phyloP scores from a whole-genome alignment of 805 yeast genomes.

The Hanseniaspora occidentalis region DNA sequence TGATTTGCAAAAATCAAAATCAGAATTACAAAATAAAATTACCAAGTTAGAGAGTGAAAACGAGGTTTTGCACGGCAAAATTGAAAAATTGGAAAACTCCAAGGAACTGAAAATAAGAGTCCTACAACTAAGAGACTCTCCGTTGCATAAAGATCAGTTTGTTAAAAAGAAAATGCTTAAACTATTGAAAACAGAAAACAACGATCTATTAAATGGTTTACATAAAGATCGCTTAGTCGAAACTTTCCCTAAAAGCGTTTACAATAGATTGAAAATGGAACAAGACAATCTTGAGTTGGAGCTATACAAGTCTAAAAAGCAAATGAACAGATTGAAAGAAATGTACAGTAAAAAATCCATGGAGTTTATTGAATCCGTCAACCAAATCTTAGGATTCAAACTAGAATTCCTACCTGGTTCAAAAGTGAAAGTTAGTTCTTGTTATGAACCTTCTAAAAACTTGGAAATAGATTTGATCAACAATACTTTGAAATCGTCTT shows the following conservation, averaged over 20 bases:
- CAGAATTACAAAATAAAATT: slow-evolving; percentile 26
- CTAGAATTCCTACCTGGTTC: slow-evolving; percentile 52
- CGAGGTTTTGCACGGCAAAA: slow-evolving; percentile 26
- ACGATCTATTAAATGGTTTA: slow-evolving; percentile 31
- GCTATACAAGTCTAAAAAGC: slow-evolving; percentile 37
- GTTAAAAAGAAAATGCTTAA: slow-evolving; percentile 41
- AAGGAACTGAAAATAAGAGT: slow-evolving; percentile 34
- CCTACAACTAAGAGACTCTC: slow-evolving; percentile 54
- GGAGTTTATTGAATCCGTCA: slow-evolving; percentile 57
- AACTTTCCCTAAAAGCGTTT: slow-evolving; percentile 46
- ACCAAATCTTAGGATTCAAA: slow-evolving; percentile 57
- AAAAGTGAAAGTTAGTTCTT: slow-evolving; percentile 41
- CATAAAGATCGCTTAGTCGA: slow-evolving; percentile 15
- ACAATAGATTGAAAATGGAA: slow-evolving; percentile 50
- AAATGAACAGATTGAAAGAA: slow-evolving; percentile 38
- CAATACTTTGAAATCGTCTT: slow-evolving; percentile 39
- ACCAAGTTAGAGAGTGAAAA: slow-evolving; percentile 27
- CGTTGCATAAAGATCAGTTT: slow-evolving; percentile 48
- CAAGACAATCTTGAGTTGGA: slow-evolving; percentile 34
- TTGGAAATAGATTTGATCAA: slow-evolving; percentile 45
- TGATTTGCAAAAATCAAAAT: slow-evolving; percentile 30
- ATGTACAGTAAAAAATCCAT: slow-evolving; percentile 53
- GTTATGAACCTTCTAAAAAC: slow-evolving; percentile 30
- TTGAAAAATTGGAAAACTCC: slow-evolving; percentile 23
- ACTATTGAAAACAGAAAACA: slow-evolving; percentile 45